Percentiles rank a stretch among this genome's conserved stretches.
Conservation (phyloP, 2,329 filamentous ascomycete genomes). For the Cordyceps farinosa region DNA sequence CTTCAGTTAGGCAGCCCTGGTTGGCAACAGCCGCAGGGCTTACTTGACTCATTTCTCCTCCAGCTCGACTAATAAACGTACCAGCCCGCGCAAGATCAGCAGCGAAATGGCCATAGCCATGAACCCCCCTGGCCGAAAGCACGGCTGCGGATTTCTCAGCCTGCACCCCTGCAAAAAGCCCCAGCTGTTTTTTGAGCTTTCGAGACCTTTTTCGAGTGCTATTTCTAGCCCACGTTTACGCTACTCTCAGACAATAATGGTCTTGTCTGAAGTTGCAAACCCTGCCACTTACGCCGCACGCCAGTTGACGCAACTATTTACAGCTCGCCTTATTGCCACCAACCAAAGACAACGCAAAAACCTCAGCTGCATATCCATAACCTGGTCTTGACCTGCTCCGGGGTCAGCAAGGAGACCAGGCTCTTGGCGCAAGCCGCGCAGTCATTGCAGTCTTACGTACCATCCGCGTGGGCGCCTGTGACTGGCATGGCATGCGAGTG, state of each 20-base stretch:
- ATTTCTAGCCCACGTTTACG: not conserved
- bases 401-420: not conserved
- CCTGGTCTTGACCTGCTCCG: not conserved
- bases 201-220: not conserved
- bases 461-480: not conserved
- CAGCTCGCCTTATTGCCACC: not conserved
- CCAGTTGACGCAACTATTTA: no score
- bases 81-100: slow-evolving; percentile 6
- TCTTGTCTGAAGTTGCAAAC: not conserved
- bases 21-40: not conserved
- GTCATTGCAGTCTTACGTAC: not conserved
- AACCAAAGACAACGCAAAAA: not conserved
- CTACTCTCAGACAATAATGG: no score
- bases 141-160: not conserved
- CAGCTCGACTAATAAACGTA: not conserved
- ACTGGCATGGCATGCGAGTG: slow-evolving; percentile 3
- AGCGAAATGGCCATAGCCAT: not conserved
- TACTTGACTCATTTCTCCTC: not conserved
- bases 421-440: not conserved
- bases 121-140: not conserved
- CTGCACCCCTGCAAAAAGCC: not conserved
- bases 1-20: not conserved
- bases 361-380: not conserved
- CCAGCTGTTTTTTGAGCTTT: slow-evolving; percentile 2
- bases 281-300: not conserved